Evolutionary conservation across 2,329 filamentous ascomycete genomes (phyloP).

Genomic region (Xylariaceae sp.): DNA sequence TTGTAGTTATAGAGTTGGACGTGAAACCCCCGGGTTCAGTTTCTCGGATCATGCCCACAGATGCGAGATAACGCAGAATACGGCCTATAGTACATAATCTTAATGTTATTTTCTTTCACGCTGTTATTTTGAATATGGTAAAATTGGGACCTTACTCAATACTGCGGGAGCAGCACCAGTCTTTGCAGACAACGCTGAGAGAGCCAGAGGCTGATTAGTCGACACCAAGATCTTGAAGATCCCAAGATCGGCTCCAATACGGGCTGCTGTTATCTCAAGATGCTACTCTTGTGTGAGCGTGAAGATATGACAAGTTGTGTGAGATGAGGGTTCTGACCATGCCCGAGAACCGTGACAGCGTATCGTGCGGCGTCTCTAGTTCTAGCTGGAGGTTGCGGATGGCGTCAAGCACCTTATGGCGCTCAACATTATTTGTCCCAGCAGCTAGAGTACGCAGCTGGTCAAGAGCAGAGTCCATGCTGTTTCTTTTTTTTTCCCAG

Average conservation of each 20-base stretch:
- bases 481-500: no score
- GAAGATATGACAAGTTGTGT: not conserved
- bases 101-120: not conserved
- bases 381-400: conserved; percentile 8
- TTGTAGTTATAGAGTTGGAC: conserved; percentile 7
- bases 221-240: conserved; percentile 2
- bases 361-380: conserved; percentile 16
- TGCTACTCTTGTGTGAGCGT: not conserved
- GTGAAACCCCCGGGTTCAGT: conserved; percentile 7
- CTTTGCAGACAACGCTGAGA: not conserved
- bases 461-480: not conserved
- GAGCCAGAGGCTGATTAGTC: conserved; percentile 2
- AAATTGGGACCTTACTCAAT: not conserved
- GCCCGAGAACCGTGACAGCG: conserved; percentile 10
- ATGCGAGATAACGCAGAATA: conserved; percentile 5
- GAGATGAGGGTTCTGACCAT: not conserved
- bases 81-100: not conserved
- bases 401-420: conserved; percentile 8
- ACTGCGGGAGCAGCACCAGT: not conserved
- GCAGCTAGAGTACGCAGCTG: not conserved
- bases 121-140: not conserved
- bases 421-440: not conserved
- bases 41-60: conserved; percentile 10
- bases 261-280: conserved; percentile 7
- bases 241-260: conserved; percentile 5